A percentile compares a stretch with the other conserved stretches of the same genome.
Conservation (phyloP, 495 filamentous ascomycete species). For the Penicillium paradoxum region DNA sequence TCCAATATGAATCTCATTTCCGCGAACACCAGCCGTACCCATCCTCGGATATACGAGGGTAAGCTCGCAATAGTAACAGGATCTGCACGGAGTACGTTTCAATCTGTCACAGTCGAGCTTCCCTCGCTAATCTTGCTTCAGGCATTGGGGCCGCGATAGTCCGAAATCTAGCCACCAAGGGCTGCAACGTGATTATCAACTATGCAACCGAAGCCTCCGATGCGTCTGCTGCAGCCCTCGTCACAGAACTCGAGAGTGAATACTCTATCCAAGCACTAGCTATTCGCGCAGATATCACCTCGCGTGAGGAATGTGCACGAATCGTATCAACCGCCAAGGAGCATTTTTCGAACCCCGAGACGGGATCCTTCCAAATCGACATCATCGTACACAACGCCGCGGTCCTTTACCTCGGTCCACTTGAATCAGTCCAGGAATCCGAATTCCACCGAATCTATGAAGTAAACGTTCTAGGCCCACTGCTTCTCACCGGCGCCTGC, state of each 20-base stretch:
- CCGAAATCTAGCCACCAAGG: slow-evolving; percentile 5
- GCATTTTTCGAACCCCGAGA: slow-evolving; percentile 33
- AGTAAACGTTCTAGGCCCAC: slow-evolving; percentile 70
- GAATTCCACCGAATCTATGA: slow-evolving; percentile 62
- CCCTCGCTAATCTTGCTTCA: not conserved
- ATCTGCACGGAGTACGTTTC: not conserved
- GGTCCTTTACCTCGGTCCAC: slow-evolving; percentile 40
- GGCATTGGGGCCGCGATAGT: slow-evolving; percentile 9
- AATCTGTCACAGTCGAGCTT: not conserved
- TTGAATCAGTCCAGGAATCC: slow-evolving; percentile 18
- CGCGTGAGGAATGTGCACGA: not conserved
- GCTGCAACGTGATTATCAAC: slow-evolving; percentile 6
- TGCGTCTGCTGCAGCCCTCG: not conserved
- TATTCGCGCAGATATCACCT: slow-evolving; percentile 2
- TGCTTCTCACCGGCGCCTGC: slow-evolving; percentile 54
- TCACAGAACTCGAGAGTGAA: not conserved
- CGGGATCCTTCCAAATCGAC: slow-evolving; percentile 59
- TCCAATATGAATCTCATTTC: not conserved
- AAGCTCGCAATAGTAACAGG: slow-evolving; percentile 7
- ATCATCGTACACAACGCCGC: slow-evolving; percentile 79
- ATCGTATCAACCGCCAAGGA: slow-evolving; percentile 21
- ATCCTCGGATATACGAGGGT: not conserved
- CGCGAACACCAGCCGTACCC: not conserved
- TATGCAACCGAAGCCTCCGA: slow-evolving; percentile 3
- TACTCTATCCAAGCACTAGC: not conserved